Percentiles rank a stretch among this genome's conserved stretches.
Evolutionary conservation across 805 yeast genomes (phyloP).

Genomic region (Wickerhamiella spandovensis): DNA sequence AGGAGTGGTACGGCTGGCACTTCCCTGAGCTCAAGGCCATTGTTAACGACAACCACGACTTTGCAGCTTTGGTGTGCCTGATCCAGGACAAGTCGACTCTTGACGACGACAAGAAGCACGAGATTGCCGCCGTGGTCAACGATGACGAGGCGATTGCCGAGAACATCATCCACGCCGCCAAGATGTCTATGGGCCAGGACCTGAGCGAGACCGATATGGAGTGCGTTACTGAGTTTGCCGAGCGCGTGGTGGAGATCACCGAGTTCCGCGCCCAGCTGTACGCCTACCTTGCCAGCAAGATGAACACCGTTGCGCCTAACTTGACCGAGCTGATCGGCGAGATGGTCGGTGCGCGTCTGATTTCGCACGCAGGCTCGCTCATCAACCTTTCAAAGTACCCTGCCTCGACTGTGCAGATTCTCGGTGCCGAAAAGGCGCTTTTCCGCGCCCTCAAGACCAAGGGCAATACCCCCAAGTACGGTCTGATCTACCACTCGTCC

Average conservation of each 20-base stretch:
- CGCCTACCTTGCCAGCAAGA: conserved; percentile 82
- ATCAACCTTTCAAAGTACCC: conserved; percentile 96
- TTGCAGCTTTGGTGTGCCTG: conserved; percentile 67
- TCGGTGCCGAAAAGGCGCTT: conserved; percentile 95
- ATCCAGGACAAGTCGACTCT: conserved; percentile 80
- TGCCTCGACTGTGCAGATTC: conserved; percentile 95
- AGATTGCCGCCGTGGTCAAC: conserved; percentile 74
- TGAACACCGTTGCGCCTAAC: conserved; percentile 97
- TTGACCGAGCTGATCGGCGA: conserved; percentile 94
- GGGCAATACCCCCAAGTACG: conserved; percentile 94
- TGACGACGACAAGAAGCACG: conserved; percentile 46
- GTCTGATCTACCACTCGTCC: conserved; percentile 87
- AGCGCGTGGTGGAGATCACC: conserved; percentile 80
- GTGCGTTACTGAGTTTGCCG: conserved; percentile 80
- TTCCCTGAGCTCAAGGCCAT: conserved; percentile 93
- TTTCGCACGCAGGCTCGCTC: conserved; percentile 96
- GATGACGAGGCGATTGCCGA: conserved; percentile 90
- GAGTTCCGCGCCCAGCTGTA: conserved; percentile 79
- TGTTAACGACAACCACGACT: conserved; percentile 77
- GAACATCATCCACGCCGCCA: conserved; percentile 84
- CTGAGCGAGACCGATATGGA: conserved; percentile 88
- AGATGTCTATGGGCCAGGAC: conserved; percentile 98
- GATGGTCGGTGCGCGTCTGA: conserved; percentile 96
- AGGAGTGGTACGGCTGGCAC: conserved; percentile 99
- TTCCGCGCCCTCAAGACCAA: conserved; percentile 93